A percentile compares a stretch with the other conserved stretches of the same genome.
Conservation (phyloP, 208 protist species). For the Leishmania aethiopica region DNA sequence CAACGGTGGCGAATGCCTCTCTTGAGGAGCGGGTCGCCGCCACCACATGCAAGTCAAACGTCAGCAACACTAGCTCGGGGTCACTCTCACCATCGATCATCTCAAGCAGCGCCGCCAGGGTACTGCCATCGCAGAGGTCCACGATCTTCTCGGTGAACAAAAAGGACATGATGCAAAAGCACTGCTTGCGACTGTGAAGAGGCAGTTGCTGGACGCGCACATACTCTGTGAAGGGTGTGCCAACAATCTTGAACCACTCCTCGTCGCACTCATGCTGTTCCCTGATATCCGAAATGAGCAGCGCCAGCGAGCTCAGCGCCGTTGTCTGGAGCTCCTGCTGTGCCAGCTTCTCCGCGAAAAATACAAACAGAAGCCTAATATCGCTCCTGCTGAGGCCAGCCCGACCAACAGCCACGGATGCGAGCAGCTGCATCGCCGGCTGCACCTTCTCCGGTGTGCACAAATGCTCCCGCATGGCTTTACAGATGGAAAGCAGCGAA, state of each 20-base stretch:
- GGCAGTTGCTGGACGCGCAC: slow-evolving; percentile 38
- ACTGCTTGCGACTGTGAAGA: slow-evolving; percentile 29
- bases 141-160: slow-evolving; percentile 31
- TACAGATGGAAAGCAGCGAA: slow-evolving; percentile 54
- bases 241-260: slow-evolving; percentile 21
- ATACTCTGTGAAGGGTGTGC: slow-evolving; percentile 15
- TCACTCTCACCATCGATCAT: slow-evolving; percentile 79
- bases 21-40: slow-evolving; percentile 22
- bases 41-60: slow-evolving; percentile 50
- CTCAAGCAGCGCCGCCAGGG: slow-evolving; percentile 50
- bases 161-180: slow-evolving; percentile 28
- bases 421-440: slow-evolving; percentile 51
- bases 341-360: slow-evolving; percentile 57
- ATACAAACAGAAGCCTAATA: slow-evolving; percentile 44
- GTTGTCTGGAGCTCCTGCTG: slow-evolving; percentile 36
- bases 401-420: slow-evolving; percentile 34
- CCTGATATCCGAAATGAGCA: slow-evolving; percentile 38
- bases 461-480: slow-evolving; percentile 41
- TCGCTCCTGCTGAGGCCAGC: slow-evolving; percentile 35
- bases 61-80: slow-evolving; percentile 62
- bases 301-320: slow-evolving; percentile 38
- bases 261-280: slow-evolving; percentile 12
- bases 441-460: slow-evolving; percentile 44
- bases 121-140: slow-evolving; percentile 3
- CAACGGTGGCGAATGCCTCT: slow-evolving; percentile 33